Evolutionary conservation across 495 filamentous ascomycete genomes (phyloP).

Genomic region (Opeltia flavorubescens): DNA sequence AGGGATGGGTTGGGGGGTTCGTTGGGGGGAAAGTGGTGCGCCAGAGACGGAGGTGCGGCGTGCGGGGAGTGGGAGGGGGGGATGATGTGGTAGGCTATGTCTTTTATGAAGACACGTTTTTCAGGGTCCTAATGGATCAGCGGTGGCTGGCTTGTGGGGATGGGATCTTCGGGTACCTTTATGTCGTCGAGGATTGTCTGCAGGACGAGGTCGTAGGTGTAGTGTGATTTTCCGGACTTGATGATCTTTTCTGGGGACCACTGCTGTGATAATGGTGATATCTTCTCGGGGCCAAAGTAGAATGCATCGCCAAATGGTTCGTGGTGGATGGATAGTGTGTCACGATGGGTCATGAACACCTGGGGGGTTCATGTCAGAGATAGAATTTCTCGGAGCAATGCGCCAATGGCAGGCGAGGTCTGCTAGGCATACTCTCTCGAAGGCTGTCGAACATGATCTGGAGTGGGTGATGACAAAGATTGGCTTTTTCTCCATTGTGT

Average conservation of each 20-base stretch:
- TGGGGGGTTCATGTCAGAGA: not conserved
- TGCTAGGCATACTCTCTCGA: conserved; percentile 1
- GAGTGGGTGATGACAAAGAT: conserved; percentile 6
- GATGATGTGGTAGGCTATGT: conserved; percentile 4
- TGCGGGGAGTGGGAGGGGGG: not conserved
- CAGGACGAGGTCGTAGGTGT: not conserved
- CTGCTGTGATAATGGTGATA: not conserved
- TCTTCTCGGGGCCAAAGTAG: conserved; percentile 7
- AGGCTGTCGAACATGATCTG: conserved; percentile 4
- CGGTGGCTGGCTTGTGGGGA: not conserved
- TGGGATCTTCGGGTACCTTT: not conserved
- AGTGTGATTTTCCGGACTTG: not conserved
- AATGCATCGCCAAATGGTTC: conserved; percentile 8
- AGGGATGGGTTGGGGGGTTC: conserved; percentile 3
- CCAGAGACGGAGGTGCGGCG: conserved; percentile 3
- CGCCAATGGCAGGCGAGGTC: not conserved
- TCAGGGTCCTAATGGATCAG: not conserved
- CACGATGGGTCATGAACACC: conserved; percentile 4
- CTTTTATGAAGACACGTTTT: conserved; percentile 8
- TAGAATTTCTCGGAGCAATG: not conserved
- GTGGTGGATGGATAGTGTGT: not conserved
- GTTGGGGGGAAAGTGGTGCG: not conserved
- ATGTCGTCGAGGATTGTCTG: not conserved
- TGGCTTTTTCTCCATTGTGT: not conserved
- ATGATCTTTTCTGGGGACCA: not conserved